Evolutionary conservation across 2,329 filamentous ascomycete species (phyloP).

Genomic region (Alternaria solani): DNA sequence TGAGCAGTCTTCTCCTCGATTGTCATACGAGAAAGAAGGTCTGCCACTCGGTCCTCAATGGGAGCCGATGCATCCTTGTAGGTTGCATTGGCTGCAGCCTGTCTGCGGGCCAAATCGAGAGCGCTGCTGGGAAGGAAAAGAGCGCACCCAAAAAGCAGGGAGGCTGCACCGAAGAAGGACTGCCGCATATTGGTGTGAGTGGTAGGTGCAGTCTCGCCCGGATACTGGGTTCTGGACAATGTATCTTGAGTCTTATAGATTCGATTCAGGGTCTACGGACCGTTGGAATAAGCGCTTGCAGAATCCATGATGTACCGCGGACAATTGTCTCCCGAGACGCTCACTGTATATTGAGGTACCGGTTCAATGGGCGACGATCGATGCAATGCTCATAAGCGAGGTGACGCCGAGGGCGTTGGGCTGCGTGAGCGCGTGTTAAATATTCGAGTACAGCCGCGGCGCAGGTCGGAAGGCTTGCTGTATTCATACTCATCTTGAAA

Average conservation of each 20-base stretch:
- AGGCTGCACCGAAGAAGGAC: slow-evolving; percentile 8
- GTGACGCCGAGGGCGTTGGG: neutral
- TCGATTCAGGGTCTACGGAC: slow-evolving; percentile 8
- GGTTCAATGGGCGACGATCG: slow-evolving; percentile 11
- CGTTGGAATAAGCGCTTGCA: neutral
- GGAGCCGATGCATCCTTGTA: slow-evolving; percentile 71
- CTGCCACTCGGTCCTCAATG: slow-evolving; percentile 70
- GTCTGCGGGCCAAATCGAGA: slow-evolving; percentile 38
- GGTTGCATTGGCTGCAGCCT: slow-evolving; percentile 41
- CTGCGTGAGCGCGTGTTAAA: neutral
- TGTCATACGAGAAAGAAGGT: slow-evolving; percentile 76
- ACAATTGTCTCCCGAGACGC: slow-evolving; percentile 25
- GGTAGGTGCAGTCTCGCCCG: slow-evolving; percentile 1
- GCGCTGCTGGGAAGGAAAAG: slow-evolving; percentile 26
- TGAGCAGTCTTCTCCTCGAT: slow-evolving; percentile 77
- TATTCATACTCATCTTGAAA: neutral
- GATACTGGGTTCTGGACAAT: slow-evolving; percentile 5
- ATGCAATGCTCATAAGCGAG: slow-evolving; percentile 5
- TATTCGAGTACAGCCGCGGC: neutral
- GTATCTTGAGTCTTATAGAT: slow-evolving; percentile 22
- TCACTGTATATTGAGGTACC: slow-evolving; percentile 22
- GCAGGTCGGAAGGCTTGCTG: neutral
- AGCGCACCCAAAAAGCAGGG: slow-evolving; percentile 25
- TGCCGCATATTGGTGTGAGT: slow-evolving; percentile 1
- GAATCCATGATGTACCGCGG: slow-evolving; percentile 12